A percentile compares a stretch with the other conserved stretches of the same genome.
phyloP scores from a whole-genome alignment of 2,329 filamentous ascomycete species.

The Phialocephala subalpina region DNA sequence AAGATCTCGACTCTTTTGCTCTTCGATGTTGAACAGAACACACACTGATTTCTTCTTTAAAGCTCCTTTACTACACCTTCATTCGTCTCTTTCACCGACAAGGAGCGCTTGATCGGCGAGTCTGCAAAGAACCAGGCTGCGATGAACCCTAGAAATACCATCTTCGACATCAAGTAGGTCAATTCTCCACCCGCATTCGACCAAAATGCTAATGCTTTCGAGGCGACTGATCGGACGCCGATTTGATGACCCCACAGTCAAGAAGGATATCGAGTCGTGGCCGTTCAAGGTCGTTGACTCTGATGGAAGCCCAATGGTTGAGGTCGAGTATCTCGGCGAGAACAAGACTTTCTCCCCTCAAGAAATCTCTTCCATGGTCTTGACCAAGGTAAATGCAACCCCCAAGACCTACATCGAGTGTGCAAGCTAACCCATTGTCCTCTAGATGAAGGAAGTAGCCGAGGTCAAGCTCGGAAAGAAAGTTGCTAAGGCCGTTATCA shows the following conservation, averaged over 20 bases:
- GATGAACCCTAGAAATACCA: constrained; percentile 98
- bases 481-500: constrained; percentile 98
- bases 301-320: constrained; percentile 85
- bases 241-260: constrained; percentile 94
- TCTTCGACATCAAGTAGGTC: constrained; percentile 98
- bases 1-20: too few species aligned
- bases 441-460: constrained; percentile 98
- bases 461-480: constrained; percentile 99
- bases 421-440: constrained; percentile 11
- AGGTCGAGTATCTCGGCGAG: constrained; percentile 96
- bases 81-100: constrained; percentile 98
- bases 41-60: background rate
- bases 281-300: constrained; percentile 98
- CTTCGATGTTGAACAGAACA: too few species aligned
- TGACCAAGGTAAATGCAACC: constrained; percentile 80
- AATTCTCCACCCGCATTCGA: background rate
- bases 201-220: constrained; percentile 23
- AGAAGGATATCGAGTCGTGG: constrained; percentile 98
- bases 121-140: constrained; percentile 99
- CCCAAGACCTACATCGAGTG: background rate
- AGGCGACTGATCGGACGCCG: constrained; percentile 98
- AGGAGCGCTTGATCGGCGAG: constrained; percentile 99
- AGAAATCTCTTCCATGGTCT: constrained; percentile 99
- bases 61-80: constrained; percentile 90
- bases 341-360: constrained; percentile 96